Conservation (phyloP, 2,329 filamentous ascomycete species). For the Nannizzia gypsea region DNA sequence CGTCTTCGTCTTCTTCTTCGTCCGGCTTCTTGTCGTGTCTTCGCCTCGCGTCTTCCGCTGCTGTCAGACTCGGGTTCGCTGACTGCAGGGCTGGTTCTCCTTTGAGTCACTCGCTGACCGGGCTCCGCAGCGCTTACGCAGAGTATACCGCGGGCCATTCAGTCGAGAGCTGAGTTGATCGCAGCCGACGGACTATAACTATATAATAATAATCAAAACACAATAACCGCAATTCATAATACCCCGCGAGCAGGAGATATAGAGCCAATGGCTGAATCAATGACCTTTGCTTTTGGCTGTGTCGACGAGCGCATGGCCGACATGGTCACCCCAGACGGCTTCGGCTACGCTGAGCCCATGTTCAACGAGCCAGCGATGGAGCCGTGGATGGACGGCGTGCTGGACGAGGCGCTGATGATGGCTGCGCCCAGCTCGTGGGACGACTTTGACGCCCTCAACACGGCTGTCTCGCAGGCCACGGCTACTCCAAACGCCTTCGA, state of each 20-base stretch:
- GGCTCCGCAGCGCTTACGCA: not conserved
- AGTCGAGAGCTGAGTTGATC: not conserved
- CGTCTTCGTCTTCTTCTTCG: not conserved
- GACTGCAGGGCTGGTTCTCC: not conserved
- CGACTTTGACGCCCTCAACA: not conserved
- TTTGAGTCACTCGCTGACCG: not conserved
- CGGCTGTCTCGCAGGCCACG: not conserved
- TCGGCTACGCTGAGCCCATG: slow-evolving; percentile 7
- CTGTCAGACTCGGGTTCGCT: not conserved
- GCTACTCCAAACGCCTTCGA: not conserved
- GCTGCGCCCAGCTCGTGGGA: not conserved
- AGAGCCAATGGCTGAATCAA: not conserved
- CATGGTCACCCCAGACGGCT: slow-evolving; percentile 3
- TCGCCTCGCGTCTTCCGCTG: no score
- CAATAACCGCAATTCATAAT: no score
- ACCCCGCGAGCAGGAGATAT: not conserved
- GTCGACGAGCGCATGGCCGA: not conserved
- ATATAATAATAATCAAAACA: no score
- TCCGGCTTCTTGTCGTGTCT: no score
- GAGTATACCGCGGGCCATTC: not conserved
- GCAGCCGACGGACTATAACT: no score
- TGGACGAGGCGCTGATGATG: slow-evolving; percentile 10
- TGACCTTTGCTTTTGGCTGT: not conserved
- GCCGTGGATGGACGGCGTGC: slow-evolving; percentile 13
- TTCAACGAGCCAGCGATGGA: slow-evolving; percentile 6